A percentile compares a stretch with the other conserved stretches of the same genome.
Evolutionary conservation across 805 yeast genomes (phyloP).

Genomic region (Candida tibetensis): DNA sequence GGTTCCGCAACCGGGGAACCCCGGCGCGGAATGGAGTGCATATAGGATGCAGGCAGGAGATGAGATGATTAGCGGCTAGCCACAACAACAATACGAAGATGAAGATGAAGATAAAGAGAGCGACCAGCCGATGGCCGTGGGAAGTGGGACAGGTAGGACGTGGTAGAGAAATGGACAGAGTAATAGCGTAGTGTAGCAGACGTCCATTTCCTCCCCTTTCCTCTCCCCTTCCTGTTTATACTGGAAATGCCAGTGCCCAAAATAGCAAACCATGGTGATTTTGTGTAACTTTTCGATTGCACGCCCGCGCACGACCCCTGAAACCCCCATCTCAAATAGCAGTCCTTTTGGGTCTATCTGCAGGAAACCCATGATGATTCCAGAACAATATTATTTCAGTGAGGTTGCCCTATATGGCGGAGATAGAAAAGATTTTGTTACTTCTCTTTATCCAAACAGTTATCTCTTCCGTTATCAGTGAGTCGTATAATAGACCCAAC

Average conservation of each 20-base stretch:
- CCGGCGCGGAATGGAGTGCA: neutral
- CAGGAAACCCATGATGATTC: neutral
- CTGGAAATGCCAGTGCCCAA: no score
- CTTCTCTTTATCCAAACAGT: neutral
- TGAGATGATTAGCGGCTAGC: neutral
- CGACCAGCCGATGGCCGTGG: no score
- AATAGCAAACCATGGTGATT: neutral
- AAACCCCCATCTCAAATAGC: neutral
- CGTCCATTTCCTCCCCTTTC: no score
- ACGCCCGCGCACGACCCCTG: slow-evolving; percentile 1
- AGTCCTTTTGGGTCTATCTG: neutral
- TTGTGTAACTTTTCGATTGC: neutral
- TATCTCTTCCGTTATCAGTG: neutral
- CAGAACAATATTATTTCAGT: neutral
- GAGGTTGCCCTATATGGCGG: neutral
- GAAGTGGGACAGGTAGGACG: no score
- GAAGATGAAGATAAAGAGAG: no score
- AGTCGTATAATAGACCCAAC: neutral
- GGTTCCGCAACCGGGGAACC: neutral
- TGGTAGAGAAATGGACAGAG: no score
- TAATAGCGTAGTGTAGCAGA: no score
- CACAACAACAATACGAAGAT: no score
- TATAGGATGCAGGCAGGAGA: neutral
- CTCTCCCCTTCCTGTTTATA: no score
- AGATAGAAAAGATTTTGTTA: slow-evolving; percentile 3